Conservation (phyloP, 1,139 yeast species). For the Pichia sp. region DNA sequence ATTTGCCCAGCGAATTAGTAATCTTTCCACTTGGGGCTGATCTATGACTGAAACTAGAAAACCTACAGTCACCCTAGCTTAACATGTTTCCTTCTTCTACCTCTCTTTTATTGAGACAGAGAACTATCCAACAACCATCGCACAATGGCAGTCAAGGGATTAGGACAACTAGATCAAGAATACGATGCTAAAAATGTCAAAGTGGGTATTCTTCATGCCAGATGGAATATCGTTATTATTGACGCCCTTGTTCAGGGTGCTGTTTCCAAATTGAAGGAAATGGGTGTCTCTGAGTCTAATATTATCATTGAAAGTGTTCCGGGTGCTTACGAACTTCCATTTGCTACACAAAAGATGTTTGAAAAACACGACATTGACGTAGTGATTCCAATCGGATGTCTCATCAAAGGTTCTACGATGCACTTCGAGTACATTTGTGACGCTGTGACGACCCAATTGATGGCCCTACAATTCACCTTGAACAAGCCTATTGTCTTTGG, state of each 20-base stretch:
- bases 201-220: slow-evolving; percentile 86
- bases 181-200: slow-evolving; percentile 67
- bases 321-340: slow-evolving; percentile 91
- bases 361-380: slow-evolving; percentile 63
- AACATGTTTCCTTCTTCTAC: background rate
- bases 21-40: background rate
- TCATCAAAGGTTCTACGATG: slow-evolving; percentile 95
- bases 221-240: slow-evolving; percentile 83
- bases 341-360: slow-evolving; percentile 54
- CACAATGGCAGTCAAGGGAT: slow-evolving; percentile 70
- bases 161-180: slow-evolving; percentile 63
- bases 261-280: slow-evolving; percentile 44
- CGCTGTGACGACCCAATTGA: slow-evolving; percentile 76
- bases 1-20: background rate
- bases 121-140: background rate
- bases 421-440: slow-evolving; percentile 97
- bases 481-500: slow-evolving; percentile 86
- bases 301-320: slow-evolving; percentile 82
- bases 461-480: slow-evolving; percentile 70
- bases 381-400: slow-evolving; percentile 85
- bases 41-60: too few species aligned
- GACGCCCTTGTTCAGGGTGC: slow-evolving; percentile 80
- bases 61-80: background rate
- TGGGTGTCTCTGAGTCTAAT: slow-evolving; percentile 71
- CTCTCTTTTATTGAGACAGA: background rate